phyloP scores from a whole-genome alignment of 192 early-diverging fungal species.

The Coemansia furcata region DNA sequence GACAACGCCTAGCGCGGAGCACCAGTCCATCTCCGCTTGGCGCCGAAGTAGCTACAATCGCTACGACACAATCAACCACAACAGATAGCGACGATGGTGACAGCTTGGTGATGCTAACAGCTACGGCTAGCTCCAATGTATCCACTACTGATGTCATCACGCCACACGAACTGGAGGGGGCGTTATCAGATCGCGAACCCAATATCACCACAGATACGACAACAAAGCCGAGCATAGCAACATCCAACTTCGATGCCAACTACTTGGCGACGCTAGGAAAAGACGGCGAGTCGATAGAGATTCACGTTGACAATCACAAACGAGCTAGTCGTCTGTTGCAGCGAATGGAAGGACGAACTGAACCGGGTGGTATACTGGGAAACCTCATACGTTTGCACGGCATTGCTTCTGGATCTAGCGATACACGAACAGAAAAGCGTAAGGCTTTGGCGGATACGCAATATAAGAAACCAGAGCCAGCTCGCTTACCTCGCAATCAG shows the following conservation, averaged over 20 bases:
- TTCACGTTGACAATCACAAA: conserved; percentile 26
- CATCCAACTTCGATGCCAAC: conserved; percentile 37
- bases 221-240: background rate
- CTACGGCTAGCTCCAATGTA: background rate
- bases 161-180: background rate
- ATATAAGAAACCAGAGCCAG: background rate
- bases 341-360: conserved; percentile 17
- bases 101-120: background rate
- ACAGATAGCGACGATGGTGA: background rate
- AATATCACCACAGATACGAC: background rate
- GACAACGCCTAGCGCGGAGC: background rate
- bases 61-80: background rate
- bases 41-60: background rate
- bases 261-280: conserved; percentile 23
- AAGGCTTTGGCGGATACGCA: background rate
- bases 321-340: conserved; percentile 19
- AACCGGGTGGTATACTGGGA: conserved; percentile 16
- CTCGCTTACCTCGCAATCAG: background rate
- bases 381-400: conserved; percentile 29
- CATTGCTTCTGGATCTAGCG: conserved; percentile 4
- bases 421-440: background rate
- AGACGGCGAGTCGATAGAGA: conserved; percentile 22
- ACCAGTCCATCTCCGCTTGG: background rate
- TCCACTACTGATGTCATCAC: background rate
- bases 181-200: background rate